Base-by-base conservation (phyloP, 306 rosid genomes). In the Inga oerstediana region DNA sequence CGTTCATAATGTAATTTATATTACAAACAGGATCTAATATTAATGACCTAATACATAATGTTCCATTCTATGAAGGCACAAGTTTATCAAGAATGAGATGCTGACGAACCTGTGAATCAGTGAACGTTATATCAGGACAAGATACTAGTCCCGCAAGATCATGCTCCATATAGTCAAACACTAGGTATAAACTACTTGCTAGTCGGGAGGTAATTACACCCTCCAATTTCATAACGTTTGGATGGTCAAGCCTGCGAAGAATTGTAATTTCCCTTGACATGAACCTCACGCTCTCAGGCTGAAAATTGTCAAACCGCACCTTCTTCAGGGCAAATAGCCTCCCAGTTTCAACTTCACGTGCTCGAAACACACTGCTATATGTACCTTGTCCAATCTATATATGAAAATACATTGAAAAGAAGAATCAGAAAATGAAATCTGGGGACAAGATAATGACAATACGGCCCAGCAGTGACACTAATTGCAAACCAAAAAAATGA, bases 151-250 rank as follows among this genome's bases (percentile, higher is more conserved):
- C 99, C 3, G 99, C 97, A 68, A 97, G 99, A 89, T 97, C 99
- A 75, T 97, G 99, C 78, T 97, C 99, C 99, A 97, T 97, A 91
- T 97, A 97, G 64, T 97, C 99, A 67, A 97, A 97, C 17, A 97
- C 99, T 54, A 97, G 97, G 87, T 94, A 97, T 70, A 97, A 90
- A 90, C 97, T 97, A 71, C 17, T 97, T 27, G 99, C 94, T 34
- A 88, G 24, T 52, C 88, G 83, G 11, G 99, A 94, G 24, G 98
- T 91, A 78, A 94, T 92, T 72, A 97, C 68, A 34, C 99, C 99
- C 78, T 97, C 97, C 84, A 97, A 81, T 83, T 91, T 93, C 97
- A 97, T 92, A 82, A 97, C 89, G 89, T 97, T 97, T 19, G 99
- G 99, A 76, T 97, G 99, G 78, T 97, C 98, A 81, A 97, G 95